phyloP scores from a whole-genome alignment of 306 rosid genomes.

The Cucumis melo region DNA sequence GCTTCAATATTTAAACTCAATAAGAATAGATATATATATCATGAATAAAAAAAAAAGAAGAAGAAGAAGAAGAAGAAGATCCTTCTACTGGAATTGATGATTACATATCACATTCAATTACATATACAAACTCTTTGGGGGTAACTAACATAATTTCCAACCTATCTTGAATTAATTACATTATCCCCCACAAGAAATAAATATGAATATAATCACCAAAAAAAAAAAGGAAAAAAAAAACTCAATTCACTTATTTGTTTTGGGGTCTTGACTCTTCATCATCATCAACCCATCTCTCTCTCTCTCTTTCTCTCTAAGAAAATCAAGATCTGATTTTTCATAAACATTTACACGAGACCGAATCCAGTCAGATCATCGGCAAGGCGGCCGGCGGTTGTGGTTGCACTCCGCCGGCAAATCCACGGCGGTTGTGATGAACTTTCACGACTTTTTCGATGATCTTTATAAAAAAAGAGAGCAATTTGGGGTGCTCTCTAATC shows the following conservation, averaged over 20 bases:
- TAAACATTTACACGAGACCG: neutral
- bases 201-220: neutral
- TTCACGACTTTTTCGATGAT: neutral
- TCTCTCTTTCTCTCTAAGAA: neutral
- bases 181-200: neutral
- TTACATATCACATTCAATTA: neutral
- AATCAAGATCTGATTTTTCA: slow-evolving; percentile 1
- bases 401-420: neutral
- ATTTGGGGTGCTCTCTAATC: neutral
- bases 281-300: neutral
- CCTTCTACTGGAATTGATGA: neutral
- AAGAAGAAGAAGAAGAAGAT: too few species aligned
- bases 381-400: neutral
- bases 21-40: neutral
- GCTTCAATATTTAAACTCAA: neutral
- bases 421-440: neutral
- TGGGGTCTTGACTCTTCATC: neutral
- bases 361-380: neutral
- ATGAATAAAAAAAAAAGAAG: too few species aligned
- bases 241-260: neutral
- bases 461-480: neutral
- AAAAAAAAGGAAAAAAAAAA: neutral
- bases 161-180: neutral
- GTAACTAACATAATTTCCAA: neutral
- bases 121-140: neutral